Evolutionary conservation across 192 early-diverging fungal species (phyloP).

Genomic region (Thamnidium elegans): DNA sequence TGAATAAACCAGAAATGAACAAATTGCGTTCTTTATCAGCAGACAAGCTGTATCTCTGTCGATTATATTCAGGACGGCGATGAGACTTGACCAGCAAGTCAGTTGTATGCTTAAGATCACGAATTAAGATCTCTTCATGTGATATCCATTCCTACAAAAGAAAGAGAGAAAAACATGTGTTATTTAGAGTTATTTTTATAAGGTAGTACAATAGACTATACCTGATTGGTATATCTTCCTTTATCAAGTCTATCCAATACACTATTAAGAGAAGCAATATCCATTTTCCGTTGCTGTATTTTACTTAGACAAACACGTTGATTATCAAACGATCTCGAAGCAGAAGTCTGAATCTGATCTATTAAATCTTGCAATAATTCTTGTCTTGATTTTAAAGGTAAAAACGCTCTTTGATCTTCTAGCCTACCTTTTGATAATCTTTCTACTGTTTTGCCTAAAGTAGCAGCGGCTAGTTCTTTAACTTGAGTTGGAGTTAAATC

Average conservation of each 20-base stretch:
- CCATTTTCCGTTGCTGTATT: slow-evolving; percentile 37
- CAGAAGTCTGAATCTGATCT: slow-evolving; percentile 47
- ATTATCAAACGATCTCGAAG: slow-evolving; percentile 40
- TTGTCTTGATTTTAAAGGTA: slow-evolving; percentile 18
- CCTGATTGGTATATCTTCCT: slow-evolving; percentile 47
- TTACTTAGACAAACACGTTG: slow-evolving; percentile 48
- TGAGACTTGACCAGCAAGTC: slow-evolving; percentile 45
- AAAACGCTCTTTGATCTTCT: slow-evolving; percentile 36
- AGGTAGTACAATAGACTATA: slow-evolving; percentile 13
- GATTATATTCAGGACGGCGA: slow-evolving; percentile 29
- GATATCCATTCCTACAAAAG: slow-evolving; percentile 47
- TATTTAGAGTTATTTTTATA: no score
- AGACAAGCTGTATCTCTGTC: slow-evolving; percentile 45
- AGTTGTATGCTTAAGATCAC: slow-evolving; percentile 45
- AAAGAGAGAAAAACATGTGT: slow-evolving; percentile 4
- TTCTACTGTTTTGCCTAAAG: slow-evolving; percentile 42
- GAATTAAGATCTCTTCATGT: slow-evolving; percentile 44
- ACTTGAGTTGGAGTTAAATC: slow-evolving; percentile 45
- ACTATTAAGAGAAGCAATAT: slow-evolving; percentile 41
- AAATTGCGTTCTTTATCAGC: slow-evolving; percentile 43
- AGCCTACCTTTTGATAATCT: slow-evolving; percentile 42
- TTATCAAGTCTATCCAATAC: slow-evolving; percentile 41
- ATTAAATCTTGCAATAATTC: slow-evolving; percentile 46
- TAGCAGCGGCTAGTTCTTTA: slow-evolving; percentile 40
- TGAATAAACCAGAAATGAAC: slow-evolving; percentile 40